Evolutionary conservation across 2,329 filamentous ascomycete genomes (phyloP).

Genomic region (Tolypocladium tundrense): DNA sequence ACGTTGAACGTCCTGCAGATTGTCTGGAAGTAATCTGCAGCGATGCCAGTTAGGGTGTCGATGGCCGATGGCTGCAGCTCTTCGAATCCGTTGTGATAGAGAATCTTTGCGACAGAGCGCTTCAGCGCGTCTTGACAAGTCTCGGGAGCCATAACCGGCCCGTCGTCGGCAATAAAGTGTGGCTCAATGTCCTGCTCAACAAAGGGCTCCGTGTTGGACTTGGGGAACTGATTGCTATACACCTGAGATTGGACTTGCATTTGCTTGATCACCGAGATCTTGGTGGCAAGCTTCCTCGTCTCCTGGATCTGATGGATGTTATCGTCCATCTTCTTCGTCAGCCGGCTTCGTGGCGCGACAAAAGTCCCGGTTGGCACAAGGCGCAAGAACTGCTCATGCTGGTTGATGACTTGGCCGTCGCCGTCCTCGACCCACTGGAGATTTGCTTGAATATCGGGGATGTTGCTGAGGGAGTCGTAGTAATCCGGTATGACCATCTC

Average conservation of each 20-base stretch:
- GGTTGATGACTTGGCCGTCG: conserved; percentile 81
- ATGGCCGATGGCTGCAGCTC: conserved; percentile 92
- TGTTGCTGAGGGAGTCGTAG: conserved; percentile 76
- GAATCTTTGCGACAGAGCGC: conserved; percentile 84
- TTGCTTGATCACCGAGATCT: conserved; percentile 96
- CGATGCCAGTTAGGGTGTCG: conserved; percentile 81
- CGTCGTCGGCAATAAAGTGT: conserved; percentile 82
- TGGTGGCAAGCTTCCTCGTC: conserved; percentile 88
- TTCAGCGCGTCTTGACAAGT: conserved; percentile 77
- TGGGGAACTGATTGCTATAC: conserved; percentile 96
- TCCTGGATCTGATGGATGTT: conserved; percentile 96
- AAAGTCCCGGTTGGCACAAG: conserved; percentile 70
- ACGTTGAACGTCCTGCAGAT: conserved; percentile 68
- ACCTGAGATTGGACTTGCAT: conserved; percentile 98
- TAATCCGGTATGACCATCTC: conserved; percentile 86
- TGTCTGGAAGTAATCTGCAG: conserved; percentile 81
- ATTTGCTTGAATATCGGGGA: conserved; percentile 72
- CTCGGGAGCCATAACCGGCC: conserved; percentile 75
- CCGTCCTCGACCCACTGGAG: conserved; percentile 84
- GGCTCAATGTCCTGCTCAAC: conserved; percentile 76
- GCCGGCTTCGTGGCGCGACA: conserved; percentile 58
- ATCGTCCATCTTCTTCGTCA: conserved; percentile 72
- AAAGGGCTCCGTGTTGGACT: conserved; percentile 86
- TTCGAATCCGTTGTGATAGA: conserved; percentile 94
- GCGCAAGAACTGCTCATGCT: conserved; percentile 73